Percentiles rank a stretch among this genome's conserved stretches.
Evolutionary conservation across 768 basidiomycete species (phyloP).

Genomic region (Pulveroboletus ravenelii): DNA sequence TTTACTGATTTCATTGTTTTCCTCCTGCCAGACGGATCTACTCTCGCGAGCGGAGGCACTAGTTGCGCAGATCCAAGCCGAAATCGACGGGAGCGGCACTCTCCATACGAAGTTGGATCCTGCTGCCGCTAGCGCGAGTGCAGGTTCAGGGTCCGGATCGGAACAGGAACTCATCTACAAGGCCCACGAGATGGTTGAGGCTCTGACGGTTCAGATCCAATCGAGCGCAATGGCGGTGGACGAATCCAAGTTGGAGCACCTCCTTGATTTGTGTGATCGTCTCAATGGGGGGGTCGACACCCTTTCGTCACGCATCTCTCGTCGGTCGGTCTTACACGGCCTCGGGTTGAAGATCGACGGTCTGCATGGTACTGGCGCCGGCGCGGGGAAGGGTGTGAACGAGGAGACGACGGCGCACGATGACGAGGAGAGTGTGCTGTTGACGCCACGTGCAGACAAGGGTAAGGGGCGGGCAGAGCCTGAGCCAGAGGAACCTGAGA

Average conservation of each 20-base stretch:
- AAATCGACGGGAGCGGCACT: neutral
- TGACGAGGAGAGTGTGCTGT: constrained; percentile 34
- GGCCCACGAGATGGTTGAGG: constrained; percentile 48
- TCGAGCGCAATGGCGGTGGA: constrained; percentile 41
- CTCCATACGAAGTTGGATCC: neutral
- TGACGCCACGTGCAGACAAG: constrained; percentile 69
- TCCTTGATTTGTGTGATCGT: constrained; percentile 69
- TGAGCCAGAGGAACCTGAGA: constrained; percentile 63
- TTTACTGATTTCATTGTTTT: neutral
- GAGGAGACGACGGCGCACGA: constrained; percentile 4
- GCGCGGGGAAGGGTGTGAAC: constrained; percentile 15
- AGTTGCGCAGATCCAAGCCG: constrained; percentile 36
- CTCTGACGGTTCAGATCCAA: constrained; percentile 51
- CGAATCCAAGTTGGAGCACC: constrained; percentile 56
- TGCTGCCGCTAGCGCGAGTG: neutral
- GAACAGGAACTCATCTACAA: constrained; percentile 41
- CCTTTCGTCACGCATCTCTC: constrained; percentile 36
- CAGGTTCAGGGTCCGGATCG: neutral
- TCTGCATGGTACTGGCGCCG: constrained; percentile 21
- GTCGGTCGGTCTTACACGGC: constrained; percentile 41
- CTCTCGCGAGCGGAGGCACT: constrained; percentile 38
- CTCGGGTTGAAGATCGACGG: constrained; percentile 40
- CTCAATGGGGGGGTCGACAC: constrained; percentile 54
- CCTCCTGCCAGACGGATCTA: constrained; percentile 4
- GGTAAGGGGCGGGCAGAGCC: constrained; percentile 72